Evolutionary conservation across 208 protist genomes (phyloP), one percentile per base, ranked within the genome.

Genomic region (Angomonas ambiguus): DNA sequence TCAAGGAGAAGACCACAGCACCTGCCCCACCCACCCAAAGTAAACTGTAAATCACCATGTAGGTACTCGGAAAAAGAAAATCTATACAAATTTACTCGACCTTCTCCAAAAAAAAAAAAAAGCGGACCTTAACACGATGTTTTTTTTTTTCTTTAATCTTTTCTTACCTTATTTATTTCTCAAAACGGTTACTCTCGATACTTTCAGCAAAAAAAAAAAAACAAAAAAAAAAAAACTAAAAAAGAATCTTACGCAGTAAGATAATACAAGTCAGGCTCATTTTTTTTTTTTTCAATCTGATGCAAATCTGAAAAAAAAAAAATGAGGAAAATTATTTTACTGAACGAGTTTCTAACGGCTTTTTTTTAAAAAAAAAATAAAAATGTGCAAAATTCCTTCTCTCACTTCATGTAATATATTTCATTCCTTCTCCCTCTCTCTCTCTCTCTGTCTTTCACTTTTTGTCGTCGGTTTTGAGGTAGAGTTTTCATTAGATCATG

Each of bases 21-120:
- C 8, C 53, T 28, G 24, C 53, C 53, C 25, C 53, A 5, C 8
- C 53, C 53, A 27, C 53, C 20, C 11, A 61, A 33, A 86, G 80
- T 58, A 87, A 89, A 63, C 69, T 91, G 18, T 91, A 71, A 71
- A 0, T 5, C 35, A 13, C 35, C 35, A n/a, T 2, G 28, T 1
- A 53, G 2, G 10, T 4, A 24, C 64, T 25, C 31, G 32, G 32
- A 11, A 3, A n/a, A 25, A 60, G 10, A 60, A 3, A 20, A 18
- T 13, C 13, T 41, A 41, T 41, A 41, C 35, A 41, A 41, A 41
- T 18, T 10, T 59, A 11, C 5, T 59, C 34, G 10, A 11, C n/a
- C 13, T 56, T 56, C 24, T 5, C 49, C 16, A 62, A 62, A 24
- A 62, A 35, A 62, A 35, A 59, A 1, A 1, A 67, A 57, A 49